A percentile compares a stretch with the other conserved stretches of the same genome.
Evolutionary conservation across 495 filamentous ascomycete species (phyloP).

Genomic region (Neurospora discreta): DNA sequence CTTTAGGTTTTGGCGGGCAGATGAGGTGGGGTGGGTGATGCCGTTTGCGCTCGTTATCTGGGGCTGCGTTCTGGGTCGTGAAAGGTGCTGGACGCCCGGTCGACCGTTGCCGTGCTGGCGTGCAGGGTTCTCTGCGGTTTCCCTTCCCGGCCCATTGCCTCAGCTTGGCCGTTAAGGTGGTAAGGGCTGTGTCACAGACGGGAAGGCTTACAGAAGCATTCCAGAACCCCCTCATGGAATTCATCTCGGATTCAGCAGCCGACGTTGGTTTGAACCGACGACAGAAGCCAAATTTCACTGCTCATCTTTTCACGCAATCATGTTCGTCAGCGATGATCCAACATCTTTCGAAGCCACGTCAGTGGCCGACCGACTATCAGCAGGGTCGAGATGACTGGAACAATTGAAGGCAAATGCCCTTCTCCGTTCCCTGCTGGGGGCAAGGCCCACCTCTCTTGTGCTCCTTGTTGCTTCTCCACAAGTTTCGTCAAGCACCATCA

Average conservation of each 20-base stretch:
- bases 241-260: not conserved
- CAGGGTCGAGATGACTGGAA: not conserved
- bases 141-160: not conserved
- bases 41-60: conserved; percentile 3
- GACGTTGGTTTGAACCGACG: no score
- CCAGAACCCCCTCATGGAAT: not conserved
- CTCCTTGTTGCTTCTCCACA: conserved; percentile 14
- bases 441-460: conserved; percentile 7
- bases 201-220: not conserved
- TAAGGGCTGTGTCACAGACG: not conserved
- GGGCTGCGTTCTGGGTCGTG: not conserved
- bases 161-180: not conserved
- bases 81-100: not conserved
- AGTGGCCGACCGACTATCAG: not conserved
- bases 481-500: conserved; percentile 12
- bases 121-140: not conserved
- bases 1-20: conserved; percentile 19
- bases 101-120: not conserved
- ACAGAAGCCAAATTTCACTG: not conserved
- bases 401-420: conserved; percentile 1
- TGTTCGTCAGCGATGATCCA: not conserved
- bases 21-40: conserved; percentile 23
- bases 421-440: conserved; percentile 9
- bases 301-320: not conserved
- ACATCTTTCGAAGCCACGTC: not conserved